phyloP scores from a whole-genome alignment of 768 basidiomycete genomes.

The Tephrocybe sp. region DNA sequence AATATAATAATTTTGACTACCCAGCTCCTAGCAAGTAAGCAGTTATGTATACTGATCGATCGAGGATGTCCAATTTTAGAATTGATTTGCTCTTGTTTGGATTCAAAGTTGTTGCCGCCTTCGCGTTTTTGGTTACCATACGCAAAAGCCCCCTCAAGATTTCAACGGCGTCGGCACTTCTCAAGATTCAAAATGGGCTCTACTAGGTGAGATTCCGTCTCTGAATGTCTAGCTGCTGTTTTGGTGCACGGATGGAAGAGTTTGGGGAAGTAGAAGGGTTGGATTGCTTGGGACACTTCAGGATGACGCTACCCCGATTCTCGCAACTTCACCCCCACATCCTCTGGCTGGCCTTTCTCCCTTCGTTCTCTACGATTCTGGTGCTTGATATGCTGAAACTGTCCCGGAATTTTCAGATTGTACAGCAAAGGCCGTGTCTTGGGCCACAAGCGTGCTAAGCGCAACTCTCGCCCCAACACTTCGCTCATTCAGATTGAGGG shows the following conservation, averaged over 20 bases:
- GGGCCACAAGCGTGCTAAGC: slow-evolving; percentile 98
- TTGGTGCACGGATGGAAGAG: slow-evolving; percentile 8
- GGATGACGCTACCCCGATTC: slow-evolving; percentile 20
- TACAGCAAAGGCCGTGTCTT: slow-evolving; percentile 96
- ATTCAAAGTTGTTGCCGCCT: slow-evolving; percentile 22
- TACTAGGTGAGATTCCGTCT: slow-evolving; percentile 62
- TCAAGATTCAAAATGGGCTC: slow-evolving; percentile 72
- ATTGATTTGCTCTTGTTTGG: slow-evolving; percentile 31
- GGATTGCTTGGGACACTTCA: slow-evolving; percentile 38
- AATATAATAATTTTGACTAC: no score
- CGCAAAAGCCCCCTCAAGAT: slow-evolving; percentile 37
- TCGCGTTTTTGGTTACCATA: slow-evolving; percentile 24
- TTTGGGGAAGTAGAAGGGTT: slow-evolving; percentile 32
- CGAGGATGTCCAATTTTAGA: neutral
- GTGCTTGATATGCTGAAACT: slow-evolving; percentile 15
- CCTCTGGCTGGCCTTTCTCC: slow-evolving; percentile 1
- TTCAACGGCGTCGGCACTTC: slow-evolving; percentile 45
- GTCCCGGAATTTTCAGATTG: slow-evolving; percentile 54
- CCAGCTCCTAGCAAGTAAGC: no score
- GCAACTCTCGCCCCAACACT: slow-evolving; percentile 94
- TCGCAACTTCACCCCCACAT: neutral
- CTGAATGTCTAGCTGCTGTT: slow-evolving; percentile 19
- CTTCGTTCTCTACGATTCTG: neutral
- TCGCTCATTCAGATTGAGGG: slow-evolving; percentile 98
- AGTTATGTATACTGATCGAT: no score